phyloP scores from a whole-genome alignment of 2,329 filamentous ascomycete genomes.

The Fusarium pininemorale region DNA sequence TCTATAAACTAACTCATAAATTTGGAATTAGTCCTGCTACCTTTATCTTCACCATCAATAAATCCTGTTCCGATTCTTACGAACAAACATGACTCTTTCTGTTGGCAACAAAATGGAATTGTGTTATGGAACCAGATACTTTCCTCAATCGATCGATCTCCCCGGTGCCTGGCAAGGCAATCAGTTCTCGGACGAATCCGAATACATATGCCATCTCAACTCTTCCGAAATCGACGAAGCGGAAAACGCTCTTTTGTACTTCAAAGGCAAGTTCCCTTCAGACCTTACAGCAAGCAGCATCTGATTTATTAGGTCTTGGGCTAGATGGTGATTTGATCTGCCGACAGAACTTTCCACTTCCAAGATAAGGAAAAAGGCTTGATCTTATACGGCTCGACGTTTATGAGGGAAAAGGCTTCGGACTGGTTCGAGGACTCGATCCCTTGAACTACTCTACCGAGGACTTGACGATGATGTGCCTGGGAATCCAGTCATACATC shows the following conservation, averaged over 20 bases:
- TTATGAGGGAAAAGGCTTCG: constrained; percentile 69
- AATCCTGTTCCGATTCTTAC: no score
- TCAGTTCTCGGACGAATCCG: background rate
- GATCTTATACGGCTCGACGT: constrained; percentile 62
- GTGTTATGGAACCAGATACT: background rate
- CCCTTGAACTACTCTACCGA: constrained; percentile 64
- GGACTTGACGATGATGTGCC: constrained; percentile 69
- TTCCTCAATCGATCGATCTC: background rate
- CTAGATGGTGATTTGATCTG: constrained; percentile 65
- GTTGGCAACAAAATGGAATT: background rate
- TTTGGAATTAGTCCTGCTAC: no score
- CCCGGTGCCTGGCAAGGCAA: background rate
- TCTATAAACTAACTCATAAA: no score
- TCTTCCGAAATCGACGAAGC: background rate
- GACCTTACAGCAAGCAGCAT: accelerated
- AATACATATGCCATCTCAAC: background rate
- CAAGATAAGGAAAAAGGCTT: constrained; percentile 62
- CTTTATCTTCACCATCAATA: accelerated
- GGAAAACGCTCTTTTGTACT: background rate
- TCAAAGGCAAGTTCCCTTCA: background rate
- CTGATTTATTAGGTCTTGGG: constrained; percentile 53
- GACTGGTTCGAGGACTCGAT: constrained; percentile 69
- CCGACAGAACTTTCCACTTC: constrained; percentile 67
- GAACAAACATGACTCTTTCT: no score
- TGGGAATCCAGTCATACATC: constrained; percentile 72